Percentiles rank a stretch among this genome's conserved stretches.
phyloP scores from a whole-genome alignment of 768 basidiomycete genomes.

The Trametes punicea region DNA sequence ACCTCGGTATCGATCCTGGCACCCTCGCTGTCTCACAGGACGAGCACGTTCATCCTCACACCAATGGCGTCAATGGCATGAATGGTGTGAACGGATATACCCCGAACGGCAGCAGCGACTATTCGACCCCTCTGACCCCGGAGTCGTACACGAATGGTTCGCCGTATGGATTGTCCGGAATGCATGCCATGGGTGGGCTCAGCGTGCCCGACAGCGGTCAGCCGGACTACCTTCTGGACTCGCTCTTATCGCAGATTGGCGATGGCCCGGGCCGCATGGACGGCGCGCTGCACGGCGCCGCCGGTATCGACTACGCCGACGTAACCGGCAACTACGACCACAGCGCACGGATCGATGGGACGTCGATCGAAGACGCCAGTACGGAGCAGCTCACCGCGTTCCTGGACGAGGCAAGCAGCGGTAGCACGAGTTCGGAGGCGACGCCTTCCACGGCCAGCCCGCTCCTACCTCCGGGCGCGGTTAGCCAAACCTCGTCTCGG shows the following conservation, averaged over 20 bases:
- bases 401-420: conserved; percentile 36
- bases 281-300: conserved; percentile 22
- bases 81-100: background rate
- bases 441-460: conserved; percentile 3
- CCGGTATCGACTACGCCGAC: conserved; percentile 30
- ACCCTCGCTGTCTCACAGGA: conserved; percentile 25
- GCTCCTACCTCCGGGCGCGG: background rate
- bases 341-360: conserved; percentile 31
- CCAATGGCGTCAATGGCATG: background rate
- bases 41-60: background rate
- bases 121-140: background rate
- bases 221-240: conserved; percentile 16
- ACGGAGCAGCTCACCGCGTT: conserved; percentile 41
- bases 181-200: background rate
- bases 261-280: background rate
- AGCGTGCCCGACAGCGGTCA: background rate
- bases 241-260: conserved; percentile 14
- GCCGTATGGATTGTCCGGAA: background rate
- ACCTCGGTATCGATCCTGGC: conserved; percentile 60
- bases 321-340: conserved; percentile 34
- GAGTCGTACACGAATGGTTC: conserved; percentile 1
- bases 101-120: background rate
- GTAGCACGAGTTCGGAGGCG: conserved; percentile 28
- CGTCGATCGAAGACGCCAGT: conserved; percentile 32
- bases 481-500: background rate